Conservation (phyloP, 2,329 filamentous ascomycete genomes). For the Paramyrothecium roridum region DNA sequence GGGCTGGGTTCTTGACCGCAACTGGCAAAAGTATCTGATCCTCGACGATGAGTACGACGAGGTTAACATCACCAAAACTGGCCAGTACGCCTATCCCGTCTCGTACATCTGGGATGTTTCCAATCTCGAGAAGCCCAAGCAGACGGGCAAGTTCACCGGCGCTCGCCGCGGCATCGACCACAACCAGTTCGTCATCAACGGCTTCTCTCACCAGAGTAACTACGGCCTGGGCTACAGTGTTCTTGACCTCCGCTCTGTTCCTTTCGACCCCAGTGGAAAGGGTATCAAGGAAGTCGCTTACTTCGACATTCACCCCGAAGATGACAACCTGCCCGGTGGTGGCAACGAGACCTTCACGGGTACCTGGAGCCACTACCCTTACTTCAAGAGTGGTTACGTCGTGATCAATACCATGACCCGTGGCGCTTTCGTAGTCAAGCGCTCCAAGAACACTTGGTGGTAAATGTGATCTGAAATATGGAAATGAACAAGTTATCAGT, state of each 20-base stretch:
- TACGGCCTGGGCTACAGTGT: slow-evolving; percentile 40
- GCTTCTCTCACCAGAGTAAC: slow-evolving; percentile 41
- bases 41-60: slow-evolving; percentile 51
- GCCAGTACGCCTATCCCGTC: slow-evolving; percentile 37
- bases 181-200: slow-evolving; percentile 40
- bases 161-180: slow-evolving; percentile 36
- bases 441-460: slow-evolving; percentile 1
- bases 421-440: slow-evolving; percentile 34
- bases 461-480: background rate
- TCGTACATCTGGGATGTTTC: slow-evolving; percentile 48
- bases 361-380: slow-evolving; percentile 42
- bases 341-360: slow-evolving; percentile 33
- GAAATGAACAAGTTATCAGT: too few relatives aligned
- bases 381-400: slow-evolving; percentile 37
- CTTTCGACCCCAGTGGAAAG: slow-evolving; percentile 30
- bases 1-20: slow-evolving; percentile 45
- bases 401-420: slow-evolving; percentile 41
- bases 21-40: slow-evolving; percentile 38
- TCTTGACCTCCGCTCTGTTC: slow-evolving; percentile 26
- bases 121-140: slow-evolving; percentile 34
- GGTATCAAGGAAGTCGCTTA: slow-evolving; percentile 39
- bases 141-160: slow-evolving; percentile 37
- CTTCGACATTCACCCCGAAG: slow-evolving; percentile 46
- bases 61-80: slow-evolving; percentile 30
- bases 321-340: slow-evolving; percentile 34